Percentiles rank a stretch among this genome's conserved stretches.
Conservation (phyloP, 2,329 filamentous ascomycete species). For the Didymella sp. region DNA sequence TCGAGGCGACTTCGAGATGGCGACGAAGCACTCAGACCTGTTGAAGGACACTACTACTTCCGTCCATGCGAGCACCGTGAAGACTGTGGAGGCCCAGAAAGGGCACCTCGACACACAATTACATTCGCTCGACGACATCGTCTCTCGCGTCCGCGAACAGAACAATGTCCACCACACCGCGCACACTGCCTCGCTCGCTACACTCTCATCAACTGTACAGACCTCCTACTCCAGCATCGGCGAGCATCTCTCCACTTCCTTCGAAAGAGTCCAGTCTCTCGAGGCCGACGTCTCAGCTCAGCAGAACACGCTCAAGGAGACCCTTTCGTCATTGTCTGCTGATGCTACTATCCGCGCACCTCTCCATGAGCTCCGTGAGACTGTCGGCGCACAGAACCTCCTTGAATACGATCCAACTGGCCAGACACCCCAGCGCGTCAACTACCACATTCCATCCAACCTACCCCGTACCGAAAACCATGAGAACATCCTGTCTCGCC, state of each 20-base stretch:
- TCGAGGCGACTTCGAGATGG: conserved; percentile 81
- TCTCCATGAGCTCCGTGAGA: conserved; percentile 72
- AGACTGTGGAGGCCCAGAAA: conserved; percentile 89
- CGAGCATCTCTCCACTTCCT: conserved; percentile 72
- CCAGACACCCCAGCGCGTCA: conserved; percentile 79
- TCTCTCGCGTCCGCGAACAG: conserved; percentile 78
- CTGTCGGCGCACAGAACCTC: conserved; percentile 69
- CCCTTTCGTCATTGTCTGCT: conserved; percentile 65
- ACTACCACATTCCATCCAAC: conserved; percentile 80
- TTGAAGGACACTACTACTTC: conserved; percentile 85
- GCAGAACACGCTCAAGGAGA: conserved; percentile 64
- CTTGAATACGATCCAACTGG: conserved; percentile 86
- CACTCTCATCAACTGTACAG: conserved; percentile 72
- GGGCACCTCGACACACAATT: conserved; percentile 87
- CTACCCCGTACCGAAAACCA: conserved; percentile 78
- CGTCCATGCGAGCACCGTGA: conserved; percentile 88
- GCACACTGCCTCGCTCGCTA: conserved; percentile 70
- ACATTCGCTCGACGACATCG: conserved; percentile 87
- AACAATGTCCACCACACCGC: conserved; percentile 79
- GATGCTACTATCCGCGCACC: conserved; percentile 69
- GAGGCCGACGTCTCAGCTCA: conserved; percentile 70
- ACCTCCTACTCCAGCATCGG: conserved; percentile 75
- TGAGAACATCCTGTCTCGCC: conserved; percentile 61
- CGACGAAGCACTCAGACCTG: conserved; percentile 79
- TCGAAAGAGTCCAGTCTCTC: conserved; percentile 72